Percentiles rank a stretch among this genome's conserved stretches.
These are phyloP conservation scores for Acephala macrosclerotiorum DNA, from an alignment of 2,329 filamentous ascomycete species.

Conservation along the genomic window DNA sequence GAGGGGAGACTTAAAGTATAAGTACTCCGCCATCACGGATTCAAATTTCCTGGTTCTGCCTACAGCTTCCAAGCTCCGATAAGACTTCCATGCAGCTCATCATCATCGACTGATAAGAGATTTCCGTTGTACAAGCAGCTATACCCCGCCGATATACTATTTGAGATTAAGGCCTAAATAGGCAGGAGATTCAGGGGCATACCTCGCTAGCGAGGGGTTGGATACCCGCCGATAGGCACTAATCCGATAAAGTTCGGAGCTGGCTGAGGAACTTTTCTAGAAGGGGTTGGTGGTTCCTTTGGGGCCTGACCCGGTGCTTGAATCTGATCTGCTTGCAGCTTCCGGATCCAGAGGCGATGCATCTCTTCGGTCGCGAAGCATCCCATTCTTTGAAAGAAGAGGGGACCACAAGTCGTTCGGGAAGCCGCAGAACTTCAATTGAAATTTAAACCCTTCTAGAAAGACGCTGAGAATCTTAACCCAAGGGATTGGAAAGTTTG, in stretches of 20 bases:
- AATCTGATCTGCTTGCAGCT: background rate
- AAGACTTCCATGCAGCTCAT: background rate
- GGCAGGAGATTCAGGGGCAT: slow-evolving; percentile 6
- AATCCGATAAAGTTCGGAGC: background rate
- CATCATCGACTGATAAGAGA: slow-evolving; percentile 1
- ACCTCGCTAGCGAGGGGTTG: background rate
- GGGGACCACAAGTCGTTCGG: background rate
- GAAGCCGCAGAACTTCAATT: background rate
- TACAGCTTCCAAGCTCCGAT: background rate
- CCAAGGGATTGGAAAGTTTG: background rate
- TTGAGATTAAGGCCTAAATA: background rate
- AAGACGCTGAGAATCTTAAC: background rate
- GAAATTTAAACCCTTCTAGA: background rate
- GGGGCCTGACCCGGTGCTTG: slow-evolving; percentile 1
- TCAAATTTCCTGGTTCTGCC: background rate
- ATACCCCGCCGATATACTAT: slow-evolving; percentile 2
- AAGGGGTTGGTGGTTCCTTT: background rate
- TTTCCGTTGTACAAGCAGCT: background rate
- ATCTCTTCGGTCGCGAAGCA: background rate
- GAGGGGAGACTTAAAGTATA: background rate
- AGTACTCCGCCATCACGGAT: background rate
- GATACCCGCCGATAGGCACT: background rate
- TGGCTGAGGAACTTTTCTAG: background rate
- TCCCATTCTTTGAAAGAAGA: background rate
- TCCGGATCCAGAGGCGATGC: background rate